phyloP scores from a whole-genome alignment of 2,329 filamentous ascomycete genomes.

The Aureobasidium sp. region DNA sequence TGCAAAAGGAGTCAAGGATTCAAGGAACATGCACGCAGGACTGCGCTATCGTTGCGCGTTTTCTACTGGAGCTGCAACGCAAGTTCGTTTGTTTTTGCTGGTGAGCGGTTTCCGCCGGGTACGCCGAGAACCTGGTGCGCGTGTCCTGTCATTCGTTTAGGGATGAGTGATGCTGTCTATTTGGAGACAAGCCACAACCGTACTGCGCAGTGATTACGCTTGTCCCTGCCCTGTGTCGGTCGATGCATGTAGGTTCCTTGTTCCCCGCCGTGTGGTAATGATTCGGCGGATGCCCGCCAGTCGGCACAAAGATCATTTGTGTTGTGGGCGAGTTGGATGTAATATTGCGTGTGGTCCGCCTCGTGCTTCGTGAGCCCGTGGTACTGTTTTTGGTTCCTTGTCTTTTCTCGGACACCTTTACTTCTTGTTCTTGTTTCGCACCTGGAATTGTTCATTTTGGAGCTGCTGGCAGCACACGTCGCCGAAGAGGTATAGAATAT shows the following conservation, averaged over 20 bases:
- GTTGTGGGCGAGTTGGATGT: neutral
- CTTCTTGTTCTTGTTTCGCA: neutral
- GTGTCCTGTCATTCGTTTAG: neutral
- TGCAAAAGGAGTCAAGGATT: neutral
- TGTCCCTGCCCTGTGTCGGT: neutral
- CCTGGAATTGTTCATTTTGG: neutral
- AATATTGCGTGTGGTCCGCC: conserved; percentile 9
- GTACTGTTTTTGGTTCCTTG: neutral
- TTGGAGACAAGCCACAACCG: conserved; percentile 1
- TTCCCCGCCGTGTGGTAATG: conserved; percentile 7
- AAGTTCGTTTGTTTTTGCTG: neutral
- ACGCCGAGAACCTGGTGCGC: conserved; percentile 2
- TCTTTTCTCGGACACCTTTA: neutral
- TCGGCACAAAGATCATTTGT: neutral
- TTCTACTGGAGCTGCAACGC: neutral
- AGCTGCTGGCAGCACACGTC: conserved; percentile 5
- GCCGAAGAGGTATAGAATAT: neutral
- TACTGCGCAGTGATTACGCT: neutral
- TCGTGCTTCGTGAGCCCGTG: neutral
- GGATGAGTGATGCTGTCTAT: neutral
- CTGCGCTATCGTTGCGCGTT: conserved; percentile 9
- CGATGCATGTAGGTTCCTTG: neutral
- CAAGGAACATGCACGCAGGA: neutral
- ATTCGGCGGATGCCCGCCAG: neutral
- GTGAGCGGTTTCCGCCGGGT: neutral